Evolutionary conservation across 2,329 filamentous ascomycete species (phyloP), one percentile per base, ranked within the genome.

Genomic region (Hortaea werneckii): DNA sequence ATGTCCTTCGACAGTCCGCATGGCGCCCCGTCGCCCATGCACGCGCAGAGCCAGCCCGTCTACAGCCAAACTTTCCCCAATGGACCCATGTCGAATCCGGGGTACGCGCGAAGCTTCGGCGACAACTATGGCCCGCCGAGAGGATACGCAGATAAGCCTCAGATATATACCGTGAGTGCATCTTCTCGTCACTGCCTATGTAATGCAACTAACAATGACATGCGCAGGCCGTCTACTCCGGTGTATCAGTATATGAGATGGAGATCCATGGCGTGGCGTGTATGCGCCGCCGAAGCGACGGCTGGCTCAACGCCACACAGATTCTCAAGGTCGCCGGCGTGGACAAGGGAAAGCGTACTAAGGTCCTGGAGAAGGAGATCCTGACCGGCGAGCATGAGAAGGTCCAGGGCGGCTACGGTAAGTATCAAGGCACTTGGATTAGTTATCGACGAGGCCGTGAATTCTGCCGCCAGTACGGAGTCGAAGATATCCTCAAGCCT

Each of bases 351-450:
- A 94, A 95, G 69, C 84, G 92, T 56, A 96, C 92, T 48, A 96
- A 96, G 67, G 94, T 96, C 6, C 75, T 98, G 43, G 92, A 98
- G 65, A 96, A 96, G 68, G 92, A 98, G 67, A 95, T 98, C 48
- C 80, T 94, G 53, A 92, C 85, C 0, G 92, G 92, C 59, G 87
- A 95, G 62, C 90, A 98, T 66, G 92, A 98, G 66, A 98, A 98
- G 67, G 90, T 98, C 2, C 92, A 98, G 65, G 92, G 92, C 30
- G 92, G 92, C 5, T 98, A 98, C 61, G 92, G 92, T 54, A 96
- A 96, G 71, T 98, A 98, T 61, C 92, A 98, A 71, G 92, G 92
- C 45, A 98, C 92, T 2, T 98, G 92, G 92, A 94, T 98, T 61
- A 87, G 85, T 60, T 96, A 94, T 61, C 85, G 90, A 42, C 81